These are phyloP conservation scores for Aspergillus incahuasiensis DNA, from an alignment of 495 filamentous ascomycete genomes.

Conservation along the genomic window DNA sequence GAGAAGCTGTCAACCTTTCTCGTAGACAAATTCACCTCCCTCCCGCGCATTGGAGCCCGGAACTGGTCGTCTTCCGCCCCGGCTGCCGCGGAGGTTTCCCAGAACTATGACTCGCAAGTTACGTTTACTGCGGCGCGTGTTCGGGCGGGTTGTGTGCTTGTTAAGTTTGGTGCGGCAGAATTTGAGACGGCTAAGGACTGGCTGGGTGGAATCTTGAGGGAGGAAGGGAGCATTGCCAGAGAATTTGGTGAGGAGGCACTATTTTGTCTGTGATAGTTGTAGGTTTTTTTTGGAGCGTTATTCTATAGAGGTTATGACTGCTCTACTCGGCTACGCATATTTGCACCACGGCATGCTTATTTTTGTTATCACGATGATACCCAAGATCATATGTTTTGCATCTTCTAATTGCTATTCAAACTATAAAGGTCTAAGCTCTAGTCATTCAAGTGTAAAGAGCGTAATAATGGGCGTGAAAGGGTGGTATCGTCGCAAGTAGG, in stretches of 20 bases:
- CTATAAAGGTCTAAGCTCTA: not conserved
- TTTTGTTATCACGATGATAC: slow-evolving; percentile 3
- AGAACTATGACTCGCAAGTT: slow-evolving; percentile 51
- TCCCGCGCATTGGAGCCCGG: slow-evolving; percentile 80
- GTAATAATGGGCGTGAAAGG: not conserved
- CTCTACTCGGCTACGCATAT: not conserved
- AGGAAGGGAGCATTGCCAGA: slow-evolving; percentile 53
- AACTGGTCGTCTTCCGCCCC: slow-evolving; percentile 54
- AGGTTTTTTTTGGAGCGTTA: not conserved
- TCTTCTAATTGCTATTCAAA: not conserved
- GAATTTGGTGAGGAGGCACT: slow-evolving; percentile 62
- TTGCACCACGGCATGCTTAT: not conserved
- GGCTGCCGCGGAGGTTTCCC: slow-evolving; percentile 26
- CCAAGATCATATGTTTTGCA: not conserved
- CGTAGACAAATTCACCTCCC: slow-evolving; percentile 64
- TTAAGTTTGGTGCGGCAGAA: slow-evolving; percentile 72
- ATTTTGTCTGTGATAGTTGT: slow-evolving; percentile 48
- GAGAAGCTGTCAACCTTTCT: slow-evolving; percentile 62
- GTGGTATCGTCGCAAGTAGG: not conserved
- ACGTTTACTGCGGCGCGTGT: slow-evolving; percentile 85
- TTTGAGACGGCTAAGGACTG: slow-evolving; percentile 60
- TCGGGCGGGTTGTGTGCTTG: slow-evolving; percentile 71
- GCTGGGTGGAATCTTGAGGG: slow-evolving; percentile 51
- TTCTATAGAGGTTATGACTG: not conserved
- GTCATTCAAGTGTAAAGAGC: not conserved